These are phyloP conservation scores for Colletotrichum abscissum DNA, from an alignment of 2,329 filamentous ascomycete species.

Conservation along the genomic window DNA sequence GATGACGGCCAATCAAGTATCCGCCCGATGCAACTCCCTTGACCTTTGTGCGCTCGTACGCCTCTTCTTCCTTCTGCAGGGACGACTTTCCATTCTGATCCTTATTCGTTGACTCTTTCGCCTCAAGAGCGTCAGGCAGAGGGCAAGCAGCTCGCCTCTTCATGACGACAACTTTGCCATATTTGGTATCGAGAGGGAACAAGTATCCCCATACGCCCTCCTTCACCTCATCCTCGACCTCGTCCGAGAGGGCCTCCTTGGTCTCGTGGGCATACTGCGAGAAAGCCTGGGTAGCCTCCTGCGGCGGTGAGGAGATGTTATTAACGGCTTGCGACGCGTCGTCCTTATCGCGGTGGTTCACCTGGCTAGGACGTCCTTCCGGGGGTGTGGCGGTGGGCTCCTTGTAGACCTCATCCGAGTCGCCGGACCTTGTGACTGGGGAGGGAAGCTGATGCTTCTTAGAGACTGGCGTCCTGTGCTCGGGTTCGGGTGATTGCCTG, in stretches of 20 bases:
- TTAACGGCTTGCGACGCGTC: constrained; percentile 54
- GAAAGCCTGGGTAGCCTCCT: constrained; percentile 67
- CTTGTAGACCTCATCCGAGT: constrained; percentile 66
- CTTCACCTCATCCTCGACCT: constrained; percentile 83
- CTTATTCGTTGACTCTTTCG: constrained; percentile 49
- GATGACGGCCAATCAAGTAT: constrained; percentile 91
- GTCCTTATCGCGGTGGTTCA: constrained; percentile 61
- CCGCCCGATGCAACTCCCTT: constrained; percentile 78
- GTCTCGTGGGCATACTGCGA: constrained; percentile 79
- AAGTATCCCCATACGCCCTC: constrained; percentile 98
- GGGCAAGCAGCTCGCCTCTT: constrained; percentile 80
- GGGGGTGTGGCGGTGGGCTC: constrained; percentile 79
- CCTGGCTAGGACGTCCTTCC: constrained; percentile 67
- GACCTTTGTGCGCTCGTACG: constrained; percentile 71
- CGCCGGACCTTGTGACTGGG: constrained; percentile 73
- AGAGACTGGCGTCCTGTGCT: constrained; percentile 68
- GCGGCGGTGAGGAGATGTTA: constrained; percentile 69
- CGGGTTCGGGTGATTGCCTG: constrained; percentile 69
- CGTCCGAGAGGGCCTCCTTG: constrained; percentile 77
- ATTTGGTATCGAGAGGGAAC: constrained; percentile 79
- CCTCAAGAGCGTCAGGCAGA: constrained; percentile 59
- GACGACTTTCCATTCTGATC: constrained; percentile 58
- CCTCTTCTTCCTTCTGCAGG: constrained; percentile 64
- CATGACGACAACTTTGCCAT: constrained; percentile 77
- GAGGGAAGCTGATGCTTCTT: constrained; percentile 81